Evolutionary conservation across 2,329 filamentous ascomycete species (phyloP).

Genomic region (Pseudogymnoascus sp.): DNA sequence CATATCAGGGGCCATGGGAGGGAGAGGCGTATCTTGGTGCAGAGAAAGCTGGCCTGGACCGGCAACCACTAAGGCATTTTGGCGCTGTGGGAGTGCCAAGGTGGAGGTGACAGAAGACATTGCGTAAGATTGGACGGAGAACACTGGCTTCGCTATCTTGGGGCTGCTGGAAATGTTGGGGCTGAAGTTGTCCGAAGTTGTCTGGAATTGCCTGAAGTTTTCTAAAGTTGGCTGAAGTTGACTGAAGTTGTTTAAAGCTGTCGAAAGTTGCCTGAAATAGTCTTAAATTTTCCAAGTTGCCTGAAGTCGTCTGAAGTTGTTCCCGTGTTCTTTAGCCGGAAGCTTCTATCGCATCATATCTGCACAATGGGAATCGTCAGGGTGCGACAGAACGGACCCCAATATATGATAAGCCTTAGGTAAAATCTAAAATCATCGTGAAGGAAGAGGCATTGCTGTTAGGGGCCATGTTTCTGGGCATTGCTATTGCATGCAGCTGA

Average conservation of each 20-base stretch:
- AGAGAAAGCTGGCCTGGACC: constrained; percentile 12
- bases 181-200: not conserved
- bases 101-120: constrained; percentile 10
- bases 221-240: not conserved
- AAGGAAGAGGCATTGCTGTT: not conserved
- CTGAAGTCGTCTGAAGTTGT: not conserved
- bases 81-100: constrained; percentile 4
- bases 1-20: constrained; percentile 12
- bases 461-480: not conserved
- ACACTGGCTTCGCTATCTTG: not conserved
- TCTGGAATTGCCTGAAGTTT: not conserved
- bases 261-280: too few species aligned
- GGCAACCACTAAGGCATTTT: constrained; percentile 4
- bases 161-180: not conserved
- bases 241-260: not conserved
- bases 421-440: not conserved
- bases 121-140: constrained; percentile 9
- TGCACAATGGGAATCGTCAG: constrained; percentile 4
- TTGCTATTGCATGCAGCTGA: constrained; percentile 10
- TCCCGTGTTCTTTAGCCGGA: not conserved
- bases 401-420: constrained; percentile 9
- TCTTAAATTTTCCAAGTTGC: too few species aligned
- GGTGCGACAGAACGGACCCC: constrained; percentile 7
- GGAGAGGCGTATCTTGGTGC: constrained; percentile 14
- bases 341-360: not conserved